phyloP scores from a whole-genome alignment of 1,139 yeast species.

The Kazachstania sp. region DNA sequence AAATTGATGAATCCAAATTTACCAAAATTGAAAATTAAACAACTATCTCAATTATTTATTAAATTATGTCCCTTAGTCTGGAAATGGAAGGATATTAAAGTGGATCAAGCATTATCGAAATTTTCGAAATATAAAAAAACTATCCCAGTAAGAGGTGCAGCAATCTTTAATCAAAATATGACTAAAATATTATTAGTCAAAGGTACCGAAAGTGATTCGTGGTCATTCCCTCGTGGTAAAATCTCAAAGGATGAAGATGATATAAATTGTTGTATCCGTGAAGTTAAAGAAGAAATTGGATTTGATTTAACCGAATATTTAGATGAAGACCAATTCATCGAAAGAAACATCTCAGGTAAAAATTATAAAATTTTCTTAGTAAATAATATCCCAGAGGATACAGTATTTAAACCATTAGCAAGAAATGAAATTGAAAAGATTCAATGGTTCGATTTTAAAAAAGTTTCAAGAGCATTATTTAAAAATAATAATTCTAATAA shows the following conservation, averaged over 20 bases:
- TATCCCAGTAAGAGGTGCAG: conserved; percentile 96
- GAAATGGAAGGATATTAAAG: conserved; percentile 59
- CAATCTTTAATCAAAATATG: conserved; percentile 64
- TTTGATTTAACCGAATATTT: conserved; percentile 66
- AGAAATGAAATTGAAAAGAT: conserved; percentile 77
- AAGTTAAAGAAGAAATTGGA: conserved; percentile 93
- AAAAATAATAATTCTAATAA: conserved; percentile 28
- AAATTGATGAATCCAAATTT: conserved; percentile 65
- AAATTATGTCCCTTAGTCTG: conserved; percentile 77
- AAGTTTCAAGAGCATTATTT: conserved; percentile 26
- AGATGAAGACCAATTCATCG: conserved; percentile 64
- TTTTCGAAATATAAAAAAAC: conserved; percentile 81
- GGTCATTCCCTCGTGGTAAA: conserved; percentile 98
- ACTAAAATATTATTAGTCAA: conserved; percentile 71
- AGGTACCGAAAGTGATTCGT: conserved; percentile 74
- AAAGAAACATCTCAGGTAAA: conserved; percentile 74
- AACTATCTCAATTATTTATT: conserved; percentile 66
- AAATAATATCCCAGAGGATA: conserved; percentile 70
- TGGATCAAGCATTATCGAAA: conserved; percentile 60
- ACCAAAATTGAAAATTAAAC: conserved; percentile 71
- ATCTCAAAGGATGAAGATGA: conserved; percentile 90
- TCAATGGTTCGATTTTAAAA: conserved; percentile 52
- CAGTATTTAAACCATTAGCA: conserved; percentile 66
- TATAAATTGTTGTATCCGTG: conserved; percentile 87
- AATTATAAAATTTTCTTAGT: conserved; percentile 78